Evolutionary conservation across 345 rosid genomes (phyloP).

Genomic region (Eucalyptus curtisii): DNA sequence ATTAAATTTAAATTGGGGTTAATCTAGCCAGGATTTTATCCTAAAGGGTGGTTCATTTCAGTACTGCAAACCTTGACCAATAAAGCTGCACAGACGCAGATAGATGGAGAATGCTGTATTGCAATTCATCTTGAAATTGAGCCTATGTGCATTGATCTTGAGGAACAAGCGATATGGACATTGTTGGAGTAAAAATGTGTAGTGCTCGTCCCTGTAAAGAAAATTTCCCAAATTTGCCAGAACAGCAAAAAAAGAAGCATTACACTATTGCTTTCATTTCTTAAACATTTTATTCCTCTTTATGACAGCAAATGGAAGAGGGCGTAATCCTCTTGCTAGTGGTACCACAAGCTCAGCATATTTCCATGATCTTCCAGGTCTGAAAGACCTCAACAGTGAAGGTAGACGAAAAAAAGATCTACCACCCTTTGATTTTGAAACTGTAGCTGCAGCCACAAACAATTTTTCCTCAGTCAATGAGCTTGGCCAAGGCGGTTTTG

Average conservation of each 20-base stretch:
- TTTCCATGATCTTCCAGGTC: neutral
- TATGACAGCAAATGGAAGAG: neutral
- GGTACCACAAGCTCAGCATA: neutral
- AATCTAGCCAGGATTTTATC: neutral
- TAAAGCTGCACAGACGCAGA: neutral
- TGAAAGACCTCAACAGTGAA: neutral
- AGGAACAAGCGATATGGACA: neutral
- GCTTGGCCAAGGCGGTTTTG: conserved; percentile 18
- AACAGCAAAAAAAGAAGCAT: neutral
- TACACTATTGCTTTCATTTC: neutral
- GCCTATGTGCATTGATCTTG: neutral
- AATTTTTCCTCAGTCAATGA: conserved; percentile 1
- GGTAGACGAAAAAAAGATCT: neutral
- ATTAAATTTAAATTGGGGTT: neutral
- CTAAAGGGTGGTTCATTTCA: neutral
- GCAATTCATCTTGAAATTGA: neutral
- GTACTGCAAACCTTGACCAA: neutral
- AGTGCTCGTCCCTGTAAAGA: no score
- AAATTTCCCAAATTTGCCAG: neutral
- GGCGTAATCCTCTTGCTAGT: neutral
- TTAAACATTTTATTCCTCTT: neutral
- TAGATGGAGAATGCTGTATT: neutral
- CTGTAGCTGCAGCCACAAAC: conserved; percentile 5
- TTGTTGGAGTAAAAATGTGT: neutral
- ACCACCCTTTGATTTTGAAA: neutral